These are phyloP conservation scores for Nitzschia putrida DNA, from an alignment of 108 stramenopile genomes.

Conservation along the genomic window DNA sequence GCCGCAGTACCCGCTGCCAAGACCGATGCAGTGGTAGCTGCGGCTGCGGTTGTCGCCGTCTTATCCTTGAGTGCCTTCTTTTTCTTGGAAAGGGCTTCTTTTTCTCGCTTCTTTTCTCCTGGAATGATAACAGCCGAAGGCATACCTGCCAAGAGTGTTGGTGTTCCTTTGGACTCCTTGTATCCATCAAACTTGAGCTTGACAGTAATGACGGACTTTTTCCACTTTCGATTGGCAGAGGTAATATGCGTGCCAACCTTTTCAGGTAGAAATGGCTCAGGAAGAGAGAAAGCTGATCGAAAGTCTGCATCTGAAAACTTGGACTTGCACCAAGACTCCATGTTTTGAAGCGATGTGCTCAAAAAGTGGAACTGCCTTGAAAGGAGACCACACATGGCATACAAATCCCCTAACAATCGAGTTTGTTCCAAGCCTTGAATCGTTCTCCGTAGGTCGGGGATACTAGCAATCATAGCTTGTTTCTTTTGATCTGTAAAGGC, in stretches of 20 bases:
- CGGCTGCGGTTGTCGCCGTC: neutral
- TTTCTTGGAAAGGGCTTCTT: constrained; percentile 7
- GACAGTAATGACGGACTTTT: constrained; percentile 13
- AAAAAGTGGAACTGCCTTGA: constrained; percentile 55
- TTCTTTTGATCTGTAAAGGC: constrained; percentile 23
- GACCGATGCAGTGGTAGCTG: neutral
- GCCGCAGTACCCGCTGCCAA: neutral
- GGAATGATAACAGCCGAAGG: constrained; percentile 8
- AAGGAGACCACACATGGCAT: constrained; percentile 40
- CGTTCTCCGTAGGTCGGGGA: constrained; percentile 22
- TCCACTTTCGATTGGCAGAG: constrained; percentile 18
- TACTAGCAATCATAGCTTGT: constrained; percentile 2
- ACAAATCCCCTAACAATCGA: constrained; percentile 37
- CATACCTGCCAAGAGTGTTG: neutral
- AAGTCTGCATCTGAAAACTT: constrained; percentile 48
- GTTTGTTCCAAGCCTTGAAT: constrained; percentile 28
- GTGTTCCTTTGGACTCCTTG: constrained; percentile 14
- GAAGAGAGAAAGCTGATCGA: constrained; percentile 22
- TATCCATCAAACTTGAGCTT: constrained; percentile 13
- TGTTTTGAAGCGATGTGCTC: constrained; percentile 45
- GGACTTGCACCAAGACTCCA: constrained; percentile 56
- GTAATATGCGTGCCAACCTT: constrained; percentile 15
- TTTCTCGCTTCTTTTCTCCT: constrained; percentile 10
- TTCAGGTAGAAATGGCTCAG: constrained; percentile 12
- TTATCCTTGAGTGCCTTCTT: constrained; percentile 9